Conservation (phyloP, 2,329 filamentous ascomycete species). For the Botryotinia narcissicola region DNA sequence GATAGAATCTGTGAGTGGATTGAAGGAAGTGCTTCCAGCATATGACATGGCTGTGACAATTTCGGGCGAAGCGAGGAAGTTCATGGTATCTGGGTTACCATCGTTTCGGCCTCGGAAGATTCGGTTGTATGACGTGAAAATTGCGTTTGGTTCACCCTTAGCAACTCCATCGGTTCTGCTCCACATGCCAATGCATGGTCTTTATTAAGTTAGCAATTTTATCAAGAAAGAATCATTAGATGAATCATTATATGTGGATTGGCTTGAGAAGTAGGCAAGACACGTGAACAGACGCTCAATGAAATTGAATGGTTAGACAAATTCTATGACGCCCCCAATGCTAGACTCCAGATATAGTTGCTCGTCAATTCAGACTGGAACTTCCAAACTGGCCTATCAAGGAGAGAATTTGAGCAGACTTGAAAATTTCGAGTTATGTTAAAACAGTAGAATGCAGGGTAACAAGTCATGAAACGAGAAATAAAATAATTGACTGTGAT, state of each 20-base stretch:
- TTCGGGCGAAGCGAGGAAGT: conserved; percentile 95
- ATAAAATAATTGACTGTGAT: not conserved
- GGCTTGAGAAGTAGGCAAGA: not conserved
- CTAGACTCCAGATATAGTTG: not conserved
- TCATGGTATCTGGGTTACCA: conserved; percentile 95
- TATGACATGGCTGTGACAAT: conserved; percentile 96
- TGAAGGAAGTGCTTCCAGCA: conserved; percentile 89
- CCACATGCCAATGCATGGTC: conserved; percentile 85
- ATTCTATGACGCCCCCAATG: not conserved
- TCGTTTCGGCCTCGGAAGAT: conserved; percentile 98
- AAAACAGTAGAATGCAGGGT: not conserved
- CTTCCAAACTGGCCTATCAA: not conserved
- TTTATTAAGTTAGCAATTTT: not conserved
- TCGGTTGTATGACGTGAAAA: conserved; percentile 95
- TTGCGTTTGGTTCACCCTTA: conserved; percentile 89
- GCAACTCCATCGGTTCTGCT: conserved; percentile 79
- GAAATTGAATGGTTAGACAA: not conserved
- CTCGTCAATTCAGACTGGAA: not conserved
- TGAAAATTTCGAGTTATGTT: not conserved
- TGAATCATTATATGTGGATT: not conserved
- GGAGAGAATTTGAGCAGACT: not conserved
- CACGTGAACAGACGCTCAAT: not conserved
- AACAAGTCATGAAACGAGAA: not conserved
- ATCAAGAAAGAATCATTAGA: not conserved
- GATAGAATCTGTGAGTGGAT: conserved; percentile 86